Conservation (phyloP, 1,284 basidiomycete species). For the Fomitopsis betulina region DNA sequence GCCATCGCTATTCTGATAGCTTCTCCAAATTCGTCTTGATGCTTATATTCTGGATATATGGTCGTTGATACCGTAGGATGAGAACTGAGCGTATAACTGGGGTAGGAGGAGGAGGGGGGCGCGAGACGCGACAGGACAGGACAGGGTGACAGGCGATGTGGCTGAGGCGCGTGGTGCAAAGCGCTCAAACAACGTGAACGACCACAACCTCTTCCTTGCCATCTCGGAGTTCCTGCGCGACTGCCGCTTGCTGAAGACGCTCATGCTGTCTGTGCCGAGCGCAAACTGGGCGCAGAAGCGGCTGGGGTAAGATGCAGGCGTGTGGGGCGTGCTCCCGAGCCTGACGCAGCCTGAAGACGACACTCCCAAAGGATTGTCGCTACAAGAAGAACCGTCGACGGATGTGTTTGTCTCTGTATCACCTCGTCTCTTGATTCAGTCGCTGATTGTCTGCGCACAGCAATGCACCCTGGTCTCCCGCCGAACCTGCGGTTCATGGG, state of each 20-base stretch:
- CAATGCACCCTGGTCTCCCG: conserved; percentile 58
- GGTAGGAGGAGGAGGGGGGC: too few relatives aligned
- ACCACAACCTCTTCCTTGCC: conserved; percentile 62
- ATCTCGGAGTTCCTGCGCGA: conserved; percentile 61
- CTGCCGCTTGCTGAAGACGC: conserved; percentile 45
- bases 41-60: too few relatives aligned
- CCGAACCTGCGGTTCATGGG: conserved; percentile 49
- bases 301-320: conserved; percentile 60
- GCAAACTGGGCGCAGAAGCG: conserved; percentile 40
- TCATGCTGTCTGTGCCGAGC: conserved; percentile 47
- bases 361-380: conserved; percentile 57
- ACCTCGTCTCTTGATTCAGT: not conserved
- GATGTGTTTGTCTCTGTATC: conserved; percentile 28
- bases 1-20: too few relatives aligned
- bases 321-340: conserved; percentile 67
- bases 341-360: conserved; percentile 49
- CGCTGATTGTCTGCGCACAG: conserved; percentile 32
- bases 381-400: conserved; percentile 38
- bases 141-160: too few relatives aligned
- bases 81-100: too few relatives aligned
- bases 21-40: too few relatives aligned
- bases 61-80: too few relatives aligned
- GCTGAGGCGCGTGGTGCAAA: too few relatives aligned
- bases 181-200: conserved; percentile 34
- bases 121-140: too few relatives aligned